Percentiles rank a stretch among this genome's conserved stretches.
These are phyloP conservation scores for Neurospora tetrasperma DNA, from an alignment of 495 filamentous ascomycete species.

Conservation along the genomic window DNA sequence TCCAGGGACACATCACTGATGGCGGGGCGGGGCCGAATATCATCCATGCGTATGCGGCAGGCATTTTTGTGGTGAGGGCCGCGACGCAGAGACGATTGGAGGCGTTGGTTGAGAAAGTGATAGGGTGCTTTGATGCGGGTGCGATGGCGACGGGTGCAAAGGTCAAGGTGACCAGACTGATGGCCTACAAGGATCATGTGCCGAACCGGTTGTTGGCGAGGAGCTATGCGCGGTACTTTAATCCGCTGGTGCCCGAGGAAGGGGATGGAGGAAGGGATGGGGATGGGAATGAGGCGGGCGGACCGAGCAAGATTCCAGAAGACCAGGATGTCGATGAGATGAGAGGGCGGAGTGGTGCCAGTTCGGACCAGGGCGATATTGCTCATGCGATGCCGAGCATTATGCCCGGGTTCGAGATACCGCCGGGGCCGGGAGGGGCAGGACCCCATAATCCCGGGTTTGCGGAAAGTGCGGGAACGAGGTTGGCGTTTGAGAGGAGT, in stretches of 20 bases:
- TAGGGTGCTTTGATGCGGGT: conserved; percentile 49
- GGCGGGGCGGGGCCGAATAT: conserved; percentile 52
- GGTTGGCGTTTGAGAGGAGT: conserved; percentile 39
- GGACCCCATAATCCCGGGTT: conserved; percentile 55
- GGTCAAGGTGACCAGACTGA: conserved; percentile 34
- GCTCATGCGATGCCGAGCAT: conserved; percentile 55
- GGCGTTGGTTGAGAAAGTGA: conserved; percentile 39
- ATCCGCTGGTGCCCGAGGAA: conserved; percentile 9
- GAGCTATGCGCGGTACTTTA: conserved; percentile 44
- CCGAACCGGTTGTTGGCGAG: conserved; percentile 48
- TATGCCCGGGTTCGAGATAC: conserved; percentile 47
- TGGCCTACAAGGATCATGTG: conserved; percentile 49
- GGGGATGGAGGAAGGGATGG: neutral
- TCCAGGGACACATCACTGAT: conserved; percentile 49
- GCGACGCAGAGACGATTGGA: conserved; percentile 36
- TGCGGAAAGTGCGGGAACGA: conserved; percentile 44
- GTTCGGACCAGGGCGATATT: conserved; percentile 53
- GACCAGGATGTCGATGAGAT: conserved; percentile 37
- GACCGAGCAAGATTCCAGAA: conserved; percentile 27
- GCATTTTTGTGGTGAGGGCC: conserved; percentile 43
- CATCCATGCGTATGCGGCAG: conserved; percentile 47
- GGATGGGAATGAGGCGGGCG: neutral
- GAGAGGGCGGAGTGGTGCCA: conserved; percentile 43
- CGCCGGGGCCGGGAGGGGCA: conserved; percentile 28
- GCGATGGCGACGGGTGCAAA: conserved; percentile 50